Conservation (phyloP, 345 rosid species). For the Bruguiera parviflora region DNA sequence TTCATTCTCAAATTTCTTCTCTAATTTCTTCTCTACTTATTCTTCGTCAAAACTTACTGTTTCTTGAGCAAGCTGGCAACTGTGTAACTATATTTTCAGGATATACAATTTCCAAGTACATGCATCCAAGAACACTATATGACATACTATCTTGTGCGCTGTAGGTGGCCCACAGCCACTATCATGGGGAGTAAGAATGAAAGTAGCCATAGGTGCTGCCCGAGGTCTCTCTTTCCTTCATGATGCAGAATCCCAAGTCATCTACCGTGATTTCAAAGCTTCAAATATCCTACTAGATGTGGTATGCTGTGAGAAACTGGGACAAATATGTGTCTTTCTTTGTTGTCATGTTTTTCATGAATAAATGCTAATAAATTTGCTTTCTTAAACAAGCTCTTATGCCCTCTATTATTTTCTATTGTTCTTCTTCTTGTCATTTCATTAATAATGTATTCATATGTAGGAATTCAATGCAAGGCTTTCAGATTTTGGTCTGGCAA, state of each 20-base stretch:
- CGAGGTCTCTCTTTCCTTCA: slow-evolving; percentile 91
- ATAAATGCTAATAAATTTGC: not conserved
- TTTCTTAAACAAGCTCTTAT: not conserved
- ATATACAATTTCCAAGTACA: not conserved
- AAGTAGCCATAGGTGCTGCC: slow-evolving; percentile 88
- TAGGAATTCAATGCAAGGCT: slow-evolving; percentile 91
- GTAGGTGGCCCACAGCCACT: slow-evolving; percentile 82
- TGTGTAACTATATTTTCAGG: not conserved
- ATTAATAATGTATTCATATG: slow-evolving; percentile 15
- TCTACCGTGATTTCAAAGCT: slow-evolving; percentile 89
- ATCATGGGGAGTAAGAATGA: slow-evolving; percentile 78
- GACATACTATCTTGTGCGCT: slow-evolving; percentile 18
- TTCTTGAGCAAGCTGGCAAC: not conserved
- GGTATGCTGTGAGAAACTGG: slow-evolving; percentile 37
- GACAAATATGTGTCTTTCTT: not conserved
- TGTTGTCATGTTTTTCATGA: not conserved
- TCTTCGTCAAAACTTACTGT: not conserved
- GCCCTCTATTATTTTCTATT: not conserved
- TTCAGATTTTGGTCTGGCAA: slow-evolving; percentile 95
- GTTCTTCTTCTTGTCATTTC: not conserved
- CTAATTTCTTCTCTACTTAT: not conserved
- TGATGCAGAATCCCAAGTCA: slow-evolving; percentile 83
- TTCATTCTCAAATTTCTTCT: not conserved
- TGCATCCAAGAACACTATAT: not conserved
- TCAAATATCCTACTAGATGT: slow-evolving; percentile 82